phyloP scores from a whole-genome alignment of 176 grass and related monocot species.

The Elaeis guineensis region DNA sequence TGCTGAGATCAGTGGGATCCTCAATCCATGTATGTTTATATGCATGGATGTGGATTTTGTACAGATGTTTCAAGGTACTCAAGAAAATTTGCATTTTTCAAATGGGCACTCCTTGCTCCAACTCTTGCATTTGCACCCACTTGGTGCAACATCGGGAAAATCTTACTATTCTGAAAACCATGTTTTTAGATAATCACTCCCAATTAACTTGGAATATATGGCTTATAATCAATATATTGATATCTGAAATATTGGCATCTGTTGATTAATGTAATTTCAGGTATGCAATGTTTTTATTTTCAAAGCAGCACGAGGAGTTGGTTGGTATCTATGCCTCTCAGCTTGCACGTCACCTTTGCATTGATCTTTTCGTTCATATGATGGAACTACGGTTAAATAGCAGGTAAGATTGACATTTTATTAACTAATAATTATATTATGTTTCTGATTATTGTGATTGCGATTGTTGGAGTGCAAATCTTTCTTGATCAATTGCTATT shows the following conservation, averaged over 20 bases:
- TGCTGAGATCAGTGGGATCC: too few relatives aligned
- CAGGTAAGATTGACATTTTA: slow-evolving; percentile 35
- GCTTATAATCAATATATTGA: too few relatives aligned
- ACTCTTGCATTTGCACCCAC: too few relatives aligned
- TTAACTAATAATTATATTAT: background rate
- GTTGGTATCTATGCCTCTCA: slow-evolving; percentile 95
- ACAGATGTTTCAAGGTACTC: background rate
- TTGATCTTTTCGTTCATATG: slow-evolving; percentile 92
- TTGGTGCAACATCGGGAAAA: too few relatives aligned
- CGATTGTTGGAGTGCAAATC: too few relatives aligned
- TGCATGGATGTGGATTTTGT: background rate
- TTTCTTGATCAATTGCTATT: too few relatives aligned
- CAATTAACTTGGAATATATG: too few relatives aligned
- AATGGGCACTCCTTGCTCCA: too few relatives aligned
- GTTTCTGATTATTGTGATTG: slow-evolving; percentile 1
- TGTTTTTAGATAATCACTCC: too few relatives aligned
- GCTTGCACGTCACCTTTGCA: slow-evolving; percentile 69
- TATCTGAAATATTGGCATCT: too few relatives aligned
- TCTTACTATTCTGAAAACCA: too few relatives aligned
- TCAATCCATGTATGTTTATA: too few relatives aligned
- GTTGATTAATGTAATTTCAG: slow-evolving; percentile 33
- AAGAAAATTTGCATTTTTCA: background rate
- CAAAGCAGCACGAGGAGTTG: slow-evolving; percentile 83
- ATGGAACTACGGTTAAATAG: slow-evolving; percentile 84
- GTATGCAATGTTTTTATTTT: slow-evolving; percentile 90